These are phyloP conservation scores for Huntiella decipiens DNA, from an alignment of 2,329 filamentous ascomycete genomes.

Conservation along the genomic window DNA sequence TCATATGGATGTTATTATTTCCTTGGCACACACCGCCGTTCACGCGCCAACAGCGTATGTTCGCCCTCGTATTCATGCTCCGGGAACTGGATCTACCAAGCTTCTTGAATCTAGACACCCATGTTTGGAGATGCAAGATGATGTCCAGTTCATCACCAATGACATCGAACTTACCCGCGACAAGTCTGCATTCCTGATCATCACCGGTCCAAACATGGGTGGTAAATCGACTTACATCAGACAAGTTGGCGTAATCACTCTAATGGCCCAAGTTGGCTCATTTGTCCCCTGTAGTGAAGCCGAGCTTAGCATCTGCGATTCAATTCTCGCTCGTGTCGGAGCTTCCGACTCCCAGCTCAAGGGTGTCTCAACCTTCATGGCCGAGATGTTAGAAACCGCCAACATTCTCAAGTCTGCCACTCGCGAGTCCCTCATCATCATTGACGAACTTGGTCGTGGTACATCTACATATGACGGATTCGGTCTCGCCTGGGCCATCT, in stretches of 20 bases:
- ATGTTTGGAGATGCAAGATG: conserved; percentile 97
- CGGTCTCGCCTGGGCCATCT: conserved; percentile 96
- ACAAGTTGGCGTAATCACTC: conserved; percentile 85
- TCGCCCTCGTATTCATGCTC: conserved; percentile 72
- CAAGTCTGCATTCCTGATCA: conserved; percentile 78
- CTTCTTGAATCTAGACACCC: conserved; percentile 90
- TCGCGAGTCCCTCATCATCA: conserved; percentile 88
- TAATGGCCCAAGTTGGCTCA: conserved; percentile 93
- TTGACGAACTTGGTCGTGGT: conserved; percentile 89
- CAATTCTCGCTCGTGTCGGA: conserved; percentile 85
- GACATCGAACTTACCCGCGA: conserved; percentile 67
- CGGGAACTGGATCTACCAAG: conserved; percentile 72
- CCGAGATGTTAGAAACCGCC: conserved; percentile 96
- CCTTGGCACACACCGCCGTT: conserved; percentile 80
- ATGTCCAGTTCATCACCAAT: conserved; percentile 96
- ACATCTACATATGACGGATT: conserved; percentile 98
- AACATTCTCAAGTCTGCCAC: conserved; percentile 97
- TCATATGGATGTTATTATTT: conserved; percentile 87
- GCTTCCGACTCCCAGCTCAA: conserved; percentile 94
- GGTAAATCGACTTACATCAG: conserved; percentile 97
- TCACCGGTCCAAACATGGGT: conserved; percentile 97
- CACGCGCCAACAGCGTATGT: conserved; percentile 87
- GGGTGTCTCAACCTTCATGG: conserved; percentile 97
- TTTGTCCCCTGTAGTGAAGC: conserved; percentile 87
- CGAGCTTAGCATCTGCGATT: conserved; percentile 89